Percentiles rank a stretch among this genome's conserved stretches.
These are phyloP conservation scores for Ophiostoma ulmi DNA, from an alignment of 2,329 filamentous ascomycete genomes.

Conservation along the genomic window DNA sequence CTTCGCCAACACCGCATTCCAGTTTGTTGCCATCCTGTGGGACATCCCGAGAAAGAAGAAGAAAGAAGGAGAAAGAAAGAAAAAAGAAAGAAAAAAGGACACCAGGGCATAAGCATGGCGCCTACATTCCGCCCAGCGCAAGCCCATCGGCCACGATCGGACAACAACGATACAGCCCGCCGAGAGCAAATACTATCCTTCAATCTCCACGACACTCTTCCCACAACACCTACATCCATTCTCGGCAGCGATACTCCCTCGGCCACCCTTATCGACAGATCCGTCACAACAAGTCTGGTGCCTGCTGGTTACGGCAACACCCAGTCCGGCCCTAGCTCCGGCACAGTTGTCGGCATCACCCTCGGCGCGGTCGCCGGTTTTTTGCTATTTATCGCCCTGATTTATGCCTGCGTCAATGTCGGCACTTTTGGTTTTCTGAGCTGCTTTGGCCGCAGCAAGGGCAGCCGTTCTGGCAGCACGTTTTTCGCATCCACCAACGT, in stretches of 20 bases:
- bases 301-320: conserved; percentile 33
- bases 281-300: conserved; percentile 30
- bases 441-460: conserved; percentile 1
- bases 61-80: background rate
- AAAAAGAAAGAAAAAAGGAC: background rate
- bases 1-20: background rate
- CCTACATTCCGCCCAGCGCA: conserved; percentile 19
- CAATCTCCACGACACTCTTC: background rate
- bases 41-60: background rate
- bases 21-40: background rate
- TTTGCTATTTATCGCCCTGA: conserved; percentile 34
- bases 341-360: conserved; percentile 39
- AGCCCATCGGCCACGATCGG: background rate
- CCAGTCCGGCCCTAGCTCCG: conserved; percentile 31
- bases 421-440: conserved; percentile 29
- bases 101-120: background rate
- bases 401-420: conserved; percentile 35
- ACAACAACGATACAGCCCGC: background rate
- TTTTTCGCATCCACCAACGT: conserved; percentile 17
- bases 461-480: conserved; percentile 23
- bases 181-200: background rate
- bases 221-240: background rate
- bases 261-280: conserved; percentile 22
- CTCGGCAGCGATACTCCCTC: background rate
- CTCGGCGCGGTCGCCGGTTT: conserved; percentile 43